These are phyloP conservation scores for Hanseniaspora gamundiae DNA, from an alignment of 1,139 yeast genomes.

Conservation along the genomic window DNA sequence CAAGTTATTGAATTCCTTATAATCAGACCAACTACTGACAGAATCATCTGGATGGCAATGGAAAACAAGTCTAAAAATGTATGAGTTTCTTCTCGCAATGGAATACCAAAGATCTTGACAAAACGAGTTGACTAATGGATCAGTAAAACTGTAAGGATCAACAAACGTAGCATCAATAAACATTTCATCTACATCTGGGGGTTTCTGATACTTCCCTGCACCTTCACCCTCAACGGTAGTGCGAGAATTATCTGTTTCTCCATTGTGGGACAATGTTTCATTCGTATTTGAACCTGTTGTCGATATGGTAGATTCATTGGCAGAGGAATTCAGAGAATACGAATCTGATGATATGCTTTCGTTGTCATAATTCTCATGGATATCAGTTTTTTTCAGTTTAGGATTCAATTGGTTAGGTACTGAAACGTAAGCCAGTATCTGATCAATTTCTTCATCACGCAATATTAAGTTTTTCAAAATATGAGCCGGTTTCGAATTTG, in stretches of 20 bases:
- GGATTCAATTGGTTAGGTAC: constrained; percentile 6
- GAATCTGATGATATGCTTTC: not conserved
- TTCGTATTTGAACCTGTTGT: constrained; percentile 13
- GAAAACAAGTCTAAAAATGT: constrained; percentile 71
- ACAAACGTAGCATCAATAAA: constrained; percentile 37
- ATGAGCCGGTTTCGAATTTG: constrained; percentile 8
- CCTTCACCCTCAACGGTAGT: too few relatives aligned
- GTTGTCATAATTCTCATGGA: not conserved
- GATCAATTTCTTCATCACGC: constrained; percentile 35
- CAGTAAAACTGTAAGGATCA: constrained; percentile 81
- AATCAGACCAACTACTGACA: constrained; percentile 82
- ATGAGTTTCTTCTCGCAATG: constrained; percentile 74
- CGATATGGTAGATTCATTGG: too few relatives aligned
- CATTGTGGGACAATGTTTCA: constrained; percentile 7
- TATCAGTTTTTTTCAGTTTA: constrained; percentile 1
- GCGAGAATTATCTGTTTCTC: too few relatives aligned
- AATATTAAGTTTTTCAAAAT: constrained; percentile 22
- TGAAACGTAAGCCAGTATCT: constrained; percentile 26
- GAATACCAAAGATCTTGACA: constrained; percentile 84
- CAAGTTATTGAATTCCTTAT: constrained; percentile 54
- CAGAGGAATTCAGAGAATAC: too few relatives aligned
- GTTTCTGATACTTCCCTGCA: not conserved
- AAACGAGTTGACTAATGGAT: constrained; percentile 69
- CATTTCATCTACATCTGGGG: not conserved
- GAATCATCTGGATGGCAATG: constrained; percentile 91